These are phyloP conservation scores for Cucurbita argyrosperma DNA, from an alignment of 306 rosid genomes.

Conservation along the genomic window DNA sequence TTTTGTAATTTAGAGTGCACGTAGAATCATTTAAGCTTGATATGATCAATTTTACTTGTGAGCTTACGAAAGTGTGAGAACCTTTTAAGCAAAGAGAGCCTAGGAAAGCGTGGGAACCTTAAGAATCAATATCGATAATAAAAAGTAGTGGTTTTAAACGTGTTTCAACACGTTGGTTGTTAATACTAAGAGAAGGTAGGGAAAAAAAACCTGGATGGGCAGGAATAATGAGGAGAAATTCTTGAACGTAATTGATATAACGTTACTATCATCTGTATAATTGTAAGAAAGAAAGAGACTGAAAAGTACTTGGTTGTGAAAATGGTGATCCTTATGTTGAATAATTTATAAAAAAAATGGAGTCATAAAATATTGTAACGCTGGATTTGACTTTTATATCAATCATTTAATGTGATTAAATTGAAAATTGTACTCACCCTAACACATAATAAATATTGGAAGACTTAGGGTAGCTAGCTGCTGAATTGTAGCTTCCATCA, in stretches of 20 bases:
- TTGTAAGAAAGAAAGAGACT: neutral
- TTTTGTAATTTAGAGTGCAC: no score
- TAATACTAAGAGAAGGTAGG: no score
- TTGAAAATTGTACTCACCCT: neutral
- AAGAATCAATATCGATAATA: no score
- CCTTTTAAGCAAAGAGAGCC: no score
- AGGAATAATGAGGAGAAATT: neutral
- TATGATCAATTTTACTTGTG: no score
- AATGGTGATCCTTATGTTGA: neutral
- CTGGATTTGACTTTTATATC: neutral
- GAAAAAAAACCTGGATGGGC: no score
- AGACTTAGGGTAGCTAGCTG: slow-evolving; percentile 3
- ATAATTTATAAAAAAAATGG: neutral
- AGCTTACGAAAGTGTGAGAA: no score
- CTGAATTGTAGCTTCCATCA: neutral
- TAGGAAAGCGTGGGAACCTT: no score
- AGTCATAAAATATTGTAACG: neutral
- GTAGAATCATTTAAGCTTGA: no score
- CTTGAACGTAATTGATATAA: neutral
- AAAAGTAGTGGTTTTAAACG: no score
- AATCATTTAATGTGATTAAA: neutral
- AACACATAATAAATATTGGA: neutral
- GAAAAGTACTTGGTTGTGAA: neutral
- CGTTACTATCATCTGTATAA: neutral
- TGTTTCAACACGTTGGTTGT: no score